Conservation (phyloP, 345 rosid genomes). For the Fremontodendron californicum region DNA sequence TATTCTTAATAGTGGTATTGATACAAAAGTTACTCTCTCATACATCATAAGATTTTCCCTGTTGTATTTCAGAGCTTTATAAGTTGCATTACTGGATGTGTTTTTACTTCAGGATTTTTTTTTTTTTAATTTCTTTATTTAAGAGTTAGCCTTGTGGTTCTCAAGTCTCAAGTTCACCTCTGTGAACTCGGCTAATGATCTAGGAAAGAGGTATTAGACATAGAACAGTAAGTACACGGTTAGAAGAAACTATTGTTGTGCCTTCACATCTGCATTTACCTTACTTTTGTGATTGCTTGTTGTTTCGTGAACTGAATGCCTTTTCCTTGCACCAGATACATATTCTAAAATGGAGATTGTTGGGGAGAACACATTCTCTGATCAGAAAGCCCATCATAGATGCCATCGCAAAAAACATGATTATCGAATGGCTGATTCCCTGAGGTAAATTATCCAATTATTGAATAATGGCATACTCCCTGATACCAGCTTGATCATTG, state of each 20-base stretch:
- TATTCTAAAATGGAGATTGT: slow-evolving; percentile 67
- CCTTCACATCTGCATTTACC: no score
- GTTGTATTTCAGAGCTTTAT: neutral
- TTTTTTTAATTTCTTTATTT: neutral
- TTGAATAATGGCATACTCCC: neutral
- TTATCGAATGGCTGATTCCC: slow-evolving; percentile 57
- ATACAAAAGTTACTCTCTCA: neutral
- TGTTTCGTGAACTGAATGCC: neutral
- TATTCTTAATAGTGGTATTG: neutral
- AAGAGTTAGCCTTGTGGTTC: neutral
- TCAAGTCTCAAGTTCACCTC: neutral
- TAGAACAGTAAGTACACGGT: neutral
- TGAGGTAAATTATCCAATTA: slow-evolving; percentile 33
- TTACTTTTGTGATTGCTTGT: neutral
- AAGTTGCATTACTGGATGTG: neutral
- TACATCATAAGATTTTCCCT: neutral
- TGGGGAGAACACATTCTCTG: slow-evolving; percentile 69
- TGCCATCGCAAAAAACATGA: slow-evolving; percentile 87
- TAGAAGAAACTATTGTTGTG: neutral
- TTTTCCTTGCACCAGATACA: slow-evolving; percentile 34
- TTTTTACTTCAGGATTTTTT: neutral
- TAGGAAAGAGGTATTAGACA: neutral
- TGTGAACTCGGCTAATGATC: neutral
- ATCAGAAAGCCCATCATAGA: slow-evolving; percentile 72
- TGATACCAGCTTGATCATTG: neutral